Evolutionary conservation across 352 stramenopile genomes (phyloP).

Genomic region (Globisporangium nunn): DNA sequence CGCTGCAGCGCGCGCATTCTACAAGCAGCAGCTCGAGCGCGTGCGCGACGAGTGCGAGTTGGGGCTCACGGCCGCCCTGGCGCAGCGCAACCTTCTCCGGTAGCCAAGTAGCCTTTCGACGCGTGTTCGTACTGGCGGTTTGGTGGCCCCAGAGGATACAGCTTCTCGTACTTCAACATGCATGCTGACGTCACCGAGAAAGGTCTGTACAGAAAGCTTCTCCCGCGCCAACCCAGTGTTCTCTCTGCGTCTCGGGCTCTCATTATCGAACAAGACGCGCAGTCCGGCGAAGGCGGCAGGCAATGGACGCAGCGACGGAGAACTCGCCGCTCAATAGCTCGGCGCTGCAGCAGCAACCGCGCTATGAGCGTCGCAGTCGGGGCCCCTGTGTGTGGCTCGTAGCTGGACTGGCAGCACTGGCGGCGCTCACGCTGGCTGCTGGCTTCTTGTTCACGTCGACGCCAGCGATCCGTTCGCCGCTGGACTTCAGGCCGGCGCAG

Average conservation of each 20-base stretch:
- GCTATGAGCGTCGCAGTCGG: background rate
- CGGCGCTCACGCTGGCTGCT: conserved; percentile 4
- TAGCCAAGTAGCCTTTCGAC: conserved; percentile 12
- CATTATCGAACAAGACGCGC: background rate
- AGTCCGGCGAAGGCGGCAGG: background rate
- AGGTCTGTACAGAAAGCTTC: too few relatives aligned
- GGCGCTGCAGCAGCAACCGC: background rate
- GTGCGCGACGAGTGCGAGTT: conserved; percentile 60
- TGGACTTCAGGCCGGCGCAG: background rate
- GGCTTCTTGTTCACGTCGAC: conserved; percentile 5
- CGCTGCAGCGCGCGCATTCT: conserved; percentile 40
- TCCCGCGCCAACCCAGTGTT: too few relatives aligned
- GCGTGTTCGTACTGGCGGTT: too few relatives aligned
- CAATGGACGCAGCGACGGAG: background rate
- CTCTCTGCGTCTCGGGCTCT: background rate
- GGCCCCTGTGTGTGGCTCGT: background rate
- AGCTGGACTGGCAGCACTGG: background rate
- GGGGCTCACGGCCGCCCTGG: conserved; percentile 48
- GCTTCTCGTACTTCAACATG: background rate
- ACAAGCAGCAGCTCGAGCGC: conserved; percentile 53
- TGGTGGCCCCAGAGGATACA: too few relatives aligned
- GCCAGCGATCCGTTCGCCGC: background rate
- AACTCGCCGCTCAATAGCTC: background rate
- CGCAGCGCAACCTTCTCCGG: conserved; percentile 67
- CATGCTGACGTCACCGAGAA: background rate